Conservation (phyloP, 1,139 yeast species). For the Geotrichum reessii region DNA sequence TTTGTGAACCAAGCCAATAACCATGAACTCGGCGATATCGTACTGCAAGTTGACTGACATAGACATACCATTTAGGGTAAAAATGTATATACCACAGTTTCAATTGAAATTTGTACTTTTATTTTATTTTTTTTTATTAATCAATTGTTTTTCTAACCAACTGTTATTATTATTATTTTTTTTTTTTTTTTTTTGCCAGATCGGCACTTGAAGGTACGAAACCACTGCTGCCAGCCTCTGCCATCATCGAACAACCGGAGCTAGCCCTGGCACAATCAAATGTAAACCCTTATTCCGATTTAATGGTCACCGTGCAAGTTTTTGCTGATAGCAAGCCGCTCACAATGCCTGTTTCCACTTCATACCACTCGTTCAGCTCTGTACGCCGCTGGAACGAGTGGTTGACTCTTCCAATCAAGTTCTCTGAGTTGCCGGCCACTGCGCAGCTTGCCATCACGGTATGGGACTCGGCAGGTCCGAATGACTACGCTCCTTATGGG, state of each 20-base stretch:
- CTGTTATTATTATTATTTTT: no score
- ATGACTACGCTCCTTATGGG: constrained; percentile 49
- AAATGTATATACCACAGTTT: constrained; percentile 30
- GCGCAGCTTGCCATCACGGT: constrained; percentile 57
- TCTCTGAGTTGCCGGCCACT: constrained; percentile 60
- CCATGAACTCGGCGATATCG: not conserved
- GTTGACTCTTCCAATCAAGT: constrained; percentile 63
- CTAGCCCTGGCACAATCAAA: constrained; percentile 24
- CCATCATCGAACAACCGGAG: constrained; percentile 49
- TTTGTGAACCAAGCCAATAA: not conserved
- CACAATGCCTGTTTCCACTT: constrained; percentile 62
- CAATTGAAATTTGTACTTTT: not conserved
- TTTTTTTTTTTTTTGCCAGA: not conserved
- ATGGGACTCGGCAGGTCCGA: constrained; percentile 58
- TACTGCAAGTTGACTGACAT: constrained; percentile 76
- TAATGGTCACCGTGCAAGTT: constrained; percentile 58
- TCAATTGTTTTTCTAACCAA: no score
- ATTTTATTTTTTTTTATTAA: constrained; percentile 28
- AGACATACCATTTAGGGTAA: constrained; percentile 49
- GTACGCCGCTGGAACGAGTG: constrained; percentile 50
- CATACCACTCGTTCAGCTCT: constrained; percentile 54
- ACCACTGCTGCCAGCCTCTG: constrained; percentile 46
- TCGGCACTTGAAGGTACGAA: constrained; percentile 42
- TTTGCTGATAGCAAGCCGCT: constrained; percentile 57
- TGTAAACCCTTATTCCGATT: constrained; percentile 45